These are phyloP conservation scores for Aspergillus proliferans DNA, from an alignment of 2,329 filamentous ascomycete species.

Conservation along the genomic window DNA sequence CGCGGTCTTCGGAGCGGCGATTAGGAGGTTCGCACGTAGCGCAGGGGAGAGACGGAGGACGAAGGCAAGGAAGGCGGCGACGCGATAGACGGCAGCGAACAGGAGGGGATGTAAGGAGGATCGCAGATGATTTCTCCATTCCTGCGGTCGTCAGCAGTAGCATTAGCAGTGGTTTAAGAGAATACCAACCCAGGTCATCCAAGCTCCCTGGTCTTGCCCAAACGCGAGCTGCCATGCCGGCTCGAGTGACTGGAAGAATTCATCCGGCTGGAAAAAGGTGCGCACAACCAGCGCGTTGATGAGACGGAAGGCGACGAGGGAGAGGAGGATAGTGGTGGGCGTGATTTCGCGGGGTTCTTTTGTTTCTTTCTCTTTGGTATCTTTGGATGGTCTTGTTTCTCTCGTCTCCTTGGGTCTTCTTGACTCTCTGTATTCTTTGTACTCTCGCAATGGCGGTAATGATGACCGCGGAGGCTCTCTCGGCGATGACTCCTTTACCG, in stretches of 20 bases:
- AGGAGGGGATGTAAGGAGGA: slow-evolving; percentile 87
- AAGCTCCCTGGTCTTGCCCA: slow-evolving; percentile 69
- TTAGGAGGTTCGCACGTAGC: slow-evolving; percentile 59
- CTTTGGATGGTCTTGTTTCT: slow-evolving; percentile 1
- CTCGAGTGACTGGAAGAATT: slow-evolving; percentile 93
- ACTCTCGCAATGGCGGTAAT: no score
- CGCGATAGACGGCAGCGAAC: slow-evolving; percentile 69
- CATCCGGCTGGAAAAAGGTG: slow-evolving; percentile 97
- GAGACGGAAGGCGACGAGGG: slow-evolving; percentile 62
- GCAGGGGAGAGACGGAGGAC: slow-evolving; percentile 50
- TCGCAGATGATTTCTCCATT: slow-evolving; percentile 83
- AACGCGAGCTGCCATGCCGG: slow-evolving; percentile 89
- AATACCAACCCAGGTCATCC: slow-evolving; percentile 83
- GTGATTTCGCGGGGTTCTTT: no score
- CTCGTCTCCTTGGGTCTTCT: neutral
- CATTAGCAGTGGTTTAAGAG: neutral
- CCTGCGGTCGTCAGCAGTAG: slow-evolving; percentile 47
- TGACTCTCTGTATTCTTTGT: no score
- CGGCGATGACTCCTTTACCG: neutral
- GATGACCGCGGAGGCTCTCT: slow-evolving; percentile 1
- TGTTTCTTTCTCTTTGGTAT: no score
- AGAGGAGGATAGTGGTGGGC: slow-evolving; percentile 27
- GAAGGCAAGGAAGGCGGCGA: slow-evolving; percentile 52
- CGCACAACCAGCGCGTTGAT: slow-evolving; percentile 70
- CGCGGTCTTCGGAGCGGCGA: slow-evolving; percentile 65